Base-by-base conservation (phyloP, 1,139 yeast species). In the Pichia terricola region DNA sequence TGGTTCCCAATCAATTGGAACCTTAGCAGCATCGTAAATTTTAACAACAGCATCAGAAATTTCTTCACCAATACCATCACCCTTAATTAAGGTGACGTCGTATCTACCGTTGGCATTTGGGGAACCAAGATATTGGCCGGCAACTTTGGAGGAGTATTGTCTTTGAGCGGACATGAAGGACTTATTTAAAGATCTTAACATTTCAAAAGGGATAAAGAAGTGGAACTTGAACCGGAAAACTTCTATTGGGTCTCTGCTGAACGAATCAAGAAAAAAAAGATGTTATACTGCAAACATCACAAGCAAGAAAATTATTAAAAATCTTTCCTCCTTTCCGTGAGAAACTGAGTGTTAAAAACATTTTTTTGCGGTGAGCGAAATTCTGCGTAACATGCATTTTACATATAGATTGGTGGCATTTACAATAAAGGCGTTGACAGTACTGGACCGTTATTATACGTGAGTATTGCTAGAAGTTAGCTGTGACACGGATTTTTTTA, bases 51-150 rank as follows among this genome's bases (percentile, higher is more conserved):
- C 86, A 63, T 84, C 78, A 53, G 97, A 85, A 64, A 91, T 91
- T 70, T 91, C 98, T 45, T 82, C 77, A 57, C 98, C 98, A 58
- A 91, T 89, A 73, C 98, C 98, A 64, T 91, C 98, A 68, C 98
- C 98, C 70, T 89, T 96, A 61, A 91, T 91, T 72, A 91, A 74
- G 45, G 98, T 89, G 53, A 91, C 98, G 48, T 88, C 79, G 72
- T 81, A 91, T 62, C 85, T 81, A 53, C 91, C 91, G 46, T 77
- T 72, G 43, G 76, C 67, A 54, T 75, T 75, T 63, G 77, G 76
- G 56, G 65, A 56, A 54, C 81, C 82, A 50, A 69, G 67, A 68
- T 67, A 77, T 53, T 76, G 72, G 54, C 82, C 83, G 42, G 79
- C 81, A 45, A 72, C 65, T 47, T 71, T 63, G 26, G 57, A 43